A percentile compares a stretch with the other conserved stretches of the same genome.
Conservation (phyloP, 2,329 filamentous ascomycete species). For the Fusarium brevicatenulatum region DNA sequence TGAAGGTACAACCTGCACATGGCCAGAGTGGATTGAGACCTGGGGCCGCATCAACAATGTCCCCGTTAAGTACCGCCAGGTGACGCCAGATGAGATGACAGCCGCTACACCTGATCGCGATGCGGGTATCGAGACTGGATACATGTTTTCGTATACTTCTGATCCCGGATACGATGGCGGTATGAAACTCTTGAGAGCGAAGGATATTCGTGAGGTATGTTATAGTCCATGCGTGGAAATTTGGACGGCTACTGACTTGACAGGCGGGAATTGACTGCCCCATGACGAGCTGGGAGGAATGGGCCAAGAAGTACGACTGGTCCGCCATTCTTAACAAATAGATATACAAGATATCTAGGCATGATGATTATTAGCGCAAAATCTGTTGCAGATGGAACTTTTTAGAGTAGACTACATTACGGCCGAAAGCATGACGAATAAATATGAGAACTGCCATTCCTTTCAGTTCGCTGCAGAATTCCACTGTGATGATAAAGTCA, state of each 20-base stretch:
- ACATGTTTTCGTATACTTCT: conserved; percentile 60
- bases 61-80: conserved; percentile 51
- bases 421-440: background rate
- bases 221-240: too few species aligned
- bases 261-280: conserved; percentile 58
- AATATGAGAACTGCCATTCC: background rate
- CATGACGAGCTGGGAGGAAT: conserved; percentile 53
- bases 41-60: conserved; percentile 54
- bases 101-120: conserved; percentile 51
- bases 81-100: conserved; percentile 55
- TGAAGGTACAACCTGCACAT: conserved; percentile 56
- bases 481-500: too few species aligned
- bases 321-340: conserved; percentile 26
- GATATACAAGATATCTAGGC: fast-evolving
- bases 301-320: conserved; percentile 52
- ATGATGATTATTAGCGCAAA: background rate
- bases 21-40: conserved; percentile 56
- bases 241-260: background rate
- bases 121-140: conserved; percentile 55
- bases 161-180: conserved; percentile 62
- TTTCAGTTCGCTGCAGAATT: background rate
- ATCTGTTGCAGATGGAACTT: background rate
- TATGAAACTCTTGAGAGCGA: conserved; percentile 54
- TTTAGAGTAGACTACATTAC: background rate
- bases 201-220: conserved; percentile 56